A percentile compares a stretch with the other conserved stretches of the same genome.
Conservation (phyloP, 495 filamentous ascomycete species). For the Tuber microsphaerosporum region DNA sequence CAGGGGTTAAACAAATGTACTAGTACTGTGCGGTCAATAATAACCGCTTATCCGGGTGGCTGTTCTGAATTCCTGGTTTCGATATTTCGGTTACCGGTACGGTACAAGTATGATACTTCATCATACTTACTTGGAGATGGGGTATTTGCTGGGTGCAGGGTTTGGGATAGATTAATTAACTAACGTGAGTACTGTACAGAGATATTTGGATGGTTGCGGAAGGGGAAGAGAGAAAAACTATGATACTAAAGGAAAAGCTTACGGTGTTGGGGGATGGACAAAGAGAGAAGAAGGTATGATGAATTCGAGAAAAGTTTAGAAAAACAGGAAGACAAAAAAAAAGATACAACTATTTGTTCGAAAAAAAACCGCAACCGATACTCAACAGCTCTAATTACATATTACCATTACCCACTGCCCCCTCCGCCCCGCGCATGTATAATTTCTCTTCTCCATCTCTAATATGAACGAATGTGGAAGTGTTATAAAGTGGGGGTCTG, state of each 20-base stretch:
- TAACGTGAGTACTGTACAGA: not conserved
- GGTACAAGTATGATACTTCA: not conserved
- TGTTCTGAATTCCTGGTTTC: too few relatives aligned
- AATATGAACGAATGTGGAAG: not conserved
- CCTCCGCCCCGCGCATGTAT: not conserved
- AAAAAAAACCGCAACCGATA: not conserved
- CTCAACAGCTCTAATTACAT: not conserved
- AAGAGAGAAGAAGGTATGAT: not conserved
- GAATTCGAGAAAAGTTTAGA: not conserved
- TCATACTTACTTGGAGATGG: not conserved
- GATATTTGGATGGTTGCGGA: not conserved
- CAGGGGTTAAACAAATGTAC: too few relatives aligned
- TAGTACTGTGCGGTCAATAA: too few relatives aligned
- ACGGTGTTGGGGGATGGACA: not conserved
- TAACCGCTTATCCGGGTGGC: too few relatives aligned
- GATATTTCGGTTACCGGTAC: too few relatives aligned
- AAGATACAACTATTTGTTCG: not conserved
- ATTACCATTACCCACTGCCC: not conserved
- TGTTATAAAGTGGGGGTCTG: not conserved
- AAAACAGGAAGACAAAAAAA: not conserved
- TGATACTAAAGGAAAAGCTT: not conserved
- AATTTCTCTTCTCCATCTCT: not conserved
- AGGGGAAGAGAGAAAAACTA: not conserved
- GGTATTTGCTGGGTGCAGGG: not conserved
- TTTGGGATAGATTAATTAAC: not conserved